Evolutionary conservation across 306 rosid species (phyloP), one percentile per base, ranked within the genome.

Genomic region (Quillaja saponaria): DNA sequence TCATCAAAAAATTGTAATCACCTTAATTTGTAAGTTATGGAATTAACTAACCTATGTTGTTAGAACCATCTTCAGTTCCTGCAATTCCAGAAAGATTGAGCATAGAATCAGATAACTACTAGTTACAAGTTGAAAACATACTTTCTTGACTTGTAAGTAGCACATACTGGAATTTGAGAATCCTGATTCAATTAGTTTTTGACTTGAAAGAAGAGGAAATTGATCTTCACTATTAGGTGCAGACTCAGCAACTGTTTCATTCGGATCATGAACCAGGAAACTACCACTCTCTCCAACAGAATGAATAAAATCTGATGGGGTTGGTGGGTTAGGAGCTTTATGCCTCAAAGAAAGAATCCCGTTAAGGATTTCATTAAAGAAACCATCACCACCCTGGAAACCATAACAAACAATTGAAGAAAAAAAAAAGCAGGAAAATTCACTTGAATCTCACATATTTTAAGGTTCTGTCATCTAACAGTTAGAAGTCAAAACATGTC

Each of bases 281-380:
- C 76, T 80, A 57, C 66, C 79, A 70, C 63, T 50, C 63, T 53
- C 67, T 60, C 68, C 76, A 50, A 20, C 73, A 72, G 76, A 50
- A 61, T 65, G 79, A 78, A 55, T 60, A 71, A 82, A 75, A 66
- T 78, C 88, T 10, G 88, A 74, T 63, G 98, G 98, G 70, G 81
- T 71, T 28, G 92, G 96, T 19, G 98, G 98, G 54, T 72, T 71
- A 25, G 90, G 82, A 65, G 95, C 81, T 71, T 80, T 84, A 76
- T 84, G 87, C 82, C 95, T 80, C 68, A 95, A 80, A 61, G 83
- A 76, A 73, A 91, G 96, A 78, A 88, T 86, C 35, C 98, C 98
- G 71, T 91, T 91, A 20, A 91, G 96, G 83, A 91, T 86, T 85
- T 91, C 98, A 68, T 91, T 91, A 89, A 91, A 91, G 72, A 91